Percentiles rank a stretch among this genome's conserved stretches.
These are phyloP conservation scores for Stylosanthes scabra DNA, from an alignment of 331 rosid species.

Conservation along the genomic window DNA sequence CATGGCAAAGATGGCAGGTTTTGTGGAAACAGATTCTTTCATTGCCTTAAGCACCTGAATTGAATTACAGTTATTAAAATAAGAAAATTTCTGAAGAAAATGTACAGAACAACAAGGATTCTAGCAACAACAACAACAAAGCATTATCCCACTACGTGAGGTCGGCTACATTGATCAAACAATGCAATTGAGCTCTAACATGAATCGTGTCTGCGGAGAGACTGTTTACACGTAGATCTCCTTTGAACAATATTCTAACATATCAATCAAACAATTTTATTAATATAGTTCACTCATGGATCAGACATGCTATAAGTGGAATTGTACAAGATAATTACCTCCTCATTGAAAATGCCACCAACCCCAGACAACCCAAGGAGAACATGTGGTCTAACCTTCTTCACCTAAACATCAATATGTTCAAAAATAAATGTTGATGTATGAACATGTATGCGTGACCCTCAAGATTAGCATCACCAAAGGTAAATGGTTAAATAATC, in stretches of 20 bases:
- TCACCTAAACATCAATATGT: constrained; percentile 65
- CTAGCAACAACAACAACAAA: not conserved
- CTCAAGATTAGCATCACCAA: constrained; percentile 20
- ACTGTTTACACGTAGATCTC: no score
- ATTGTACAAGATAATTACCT: constrained; percentile 60
- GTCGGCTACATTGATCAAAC: no score
- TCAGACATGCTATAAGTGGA: constrained; percentile 31
- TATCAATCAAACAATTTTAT: constrained; percentile 27
- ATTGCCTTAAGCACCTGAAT: constrained; percentile 92
- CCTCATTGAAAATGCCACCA: constrained; percentile 93
- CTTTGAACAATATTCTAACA: constrained; percentile 36
- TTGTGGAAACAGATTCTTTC: constrained; percentile 90
- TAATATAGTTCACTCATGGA: constrained; percentile 19
- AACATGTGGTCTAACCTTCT: constrained; percentile 89
- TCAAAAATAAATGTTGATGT: constrained; percentile 26
- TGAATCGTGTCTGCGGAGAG: no score
- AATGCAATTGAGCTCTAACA: not conserved
- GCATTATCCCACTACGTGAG: no score
- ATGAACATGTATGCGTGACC: constrained; percentile 9
- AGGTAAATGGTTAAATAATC: constrained; percentile 21
- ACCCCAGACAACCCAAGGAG: constrained; percentile 98
- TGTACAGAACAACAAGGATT: constrained; percentile 31
- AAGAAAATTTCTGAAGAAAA: constrained; percentile 45
- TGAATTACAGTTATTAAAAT: constrained; percentile 47
- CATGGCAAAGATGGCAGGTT: constrained; percentile 99